Conservation (phyloP, 495 filamentous ascomycete species). For the Podospora pseudoanserina region DNA sequence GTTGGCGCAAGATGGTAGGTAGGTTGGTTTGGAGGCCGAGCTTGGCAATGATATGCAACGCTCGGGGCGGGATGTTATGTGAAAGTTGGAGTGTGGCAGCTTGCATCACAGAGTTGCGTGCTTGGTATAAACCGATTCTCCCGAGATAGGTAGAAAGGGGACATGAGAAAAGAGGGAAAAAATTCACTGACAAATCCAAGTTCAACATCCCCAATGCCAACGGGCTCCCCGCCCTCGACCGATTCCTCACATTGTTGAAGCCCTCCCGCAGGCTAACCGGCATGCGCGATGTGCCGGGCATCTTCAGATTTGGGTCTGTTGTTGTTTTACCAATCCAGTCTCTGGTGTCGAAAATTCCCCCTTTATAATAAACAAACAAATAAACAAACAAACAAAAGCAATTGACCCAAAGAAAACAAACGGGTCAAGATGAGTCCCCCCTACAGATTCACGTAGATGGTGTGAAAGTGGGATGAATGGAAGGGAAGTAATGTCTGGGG, state of each 20-base stretch:
- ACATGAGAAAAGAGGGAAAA: neutral
- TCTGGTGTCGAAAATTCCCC: constrained; percentile 37
- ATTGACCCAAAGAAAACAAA: too few relatives aligned
- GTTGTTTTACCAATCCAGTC: constrained; percentile 12
- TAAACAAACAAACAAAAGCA: neutral
- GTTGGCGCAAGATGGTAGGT: neutral
- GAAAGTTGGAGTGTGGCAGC: neutral
- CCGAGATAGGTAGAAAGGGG: neutral
- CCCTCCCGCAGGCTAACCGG: constrained; percentile 63
- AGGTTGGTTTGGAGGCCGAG: neutral
- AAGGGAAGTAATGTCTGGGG: neutral
- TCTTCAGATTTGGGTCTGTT: neutral
- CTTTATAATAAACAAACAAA: neutral
- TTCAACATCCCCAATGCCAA: constrained; percentile 63
- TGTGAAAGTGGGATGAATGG: neutral
- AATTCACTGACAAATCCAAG: constrained; percentile 69
- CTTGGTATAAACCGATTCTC: neutral
- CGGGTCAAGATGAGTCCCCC: neutral
- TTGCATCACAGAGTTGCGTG: neutral
- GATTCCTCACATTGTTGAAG: constrained; percentile 54
- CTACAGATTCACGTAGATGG: neutral
- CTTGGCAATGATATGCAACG: neutral
- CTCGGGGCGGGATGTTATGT: neutral
- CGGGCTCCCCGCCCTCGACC: constrained; percentile 52
- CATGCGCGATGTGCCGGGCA: constrained; percentile 59